Base-by-base conservation (phyloP, 2,329 filamentous ascomycete species). In the Coniella lustricola region DNA sequence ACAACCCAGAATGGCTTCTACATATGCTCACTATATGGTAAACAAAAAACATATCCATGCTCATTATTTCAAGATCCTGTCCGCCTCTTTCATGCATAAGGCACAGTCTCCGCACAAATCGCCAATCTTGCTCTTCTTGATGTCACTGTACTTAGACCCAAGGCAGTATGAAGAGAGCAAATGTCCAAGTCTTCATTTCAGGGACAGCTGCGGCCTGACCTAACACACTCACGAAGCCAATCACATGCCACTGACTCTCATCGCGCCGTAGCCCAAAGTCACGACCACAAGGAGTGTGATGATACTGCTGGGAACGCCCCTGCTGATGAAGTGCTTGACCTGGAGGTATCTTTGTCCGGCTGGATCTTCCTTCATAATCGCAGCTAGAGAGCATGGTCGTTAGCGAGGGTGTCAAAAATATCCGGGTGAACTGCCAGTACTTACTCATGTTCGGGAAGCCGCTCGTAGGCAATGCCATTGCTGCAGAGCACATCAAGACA, bases 361-460 rank as follows among this genome's bases (percentile, higher is more conserved):
- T 0, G 87, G 79, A 60, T 98, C 91, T 69, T 98, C 93, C 76
- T 97, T 97, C 93, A 98, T 97, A 60, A 98, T 97, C 3, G 93
- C 93, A 61, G 93, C 89, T 94, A 46, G 10, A 38, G 21, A 20
- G 35, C 10, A 20, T 41, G 10, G 25, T 29, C n/a, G 25, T 37
- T 42, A 46, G 55, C 50, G 29, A 38, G 40, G 13, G 33, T 41
- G 12, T 18, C 16, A 22, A 7, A 7, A 17, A 3, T 38, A 37
- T 53, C 32, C 9, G 5, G 36, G 31, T 42, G 38, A 9, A 20
- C 46, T 9, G n/a, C 17, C n/a, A 4, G 4, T 3, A 86, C 90
- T 76, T 80, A 95, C 90, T 98, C 93, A 98, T 98, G 59, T 98
- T 98, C 2, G 93, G 93, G 71, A 98, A 98, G 8, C 93, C 94